These are phyloP conservation scores for Lycium barbarum DNA, from an alignment of 257 asterid species.

Conservation along the genomic window DNA sequence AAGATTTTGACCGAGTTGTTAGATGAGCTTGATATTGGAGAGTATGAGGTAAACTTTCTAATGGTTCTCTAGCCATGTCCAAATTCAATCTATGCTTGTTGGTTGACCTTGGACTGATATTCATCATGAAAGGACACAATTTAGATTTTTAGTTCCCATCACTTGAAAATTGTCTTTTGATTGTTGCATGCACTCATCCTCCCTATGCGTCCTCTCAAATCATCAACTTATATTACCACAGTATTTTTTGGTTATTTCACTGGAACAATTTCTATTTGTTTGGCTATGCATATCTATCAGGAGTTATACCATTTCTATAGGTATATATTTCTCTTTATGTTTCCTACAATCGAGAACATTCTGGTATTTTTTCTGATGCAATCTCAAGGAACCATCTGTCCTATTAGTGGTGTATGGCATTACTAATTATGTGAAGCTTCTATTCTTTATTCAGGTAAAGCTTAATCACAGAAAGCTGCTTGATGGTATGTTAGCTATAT, in stretches of 20 bases:
- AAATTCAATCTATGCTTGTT: not conserved
- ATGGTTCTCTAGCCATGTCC: not conserved
- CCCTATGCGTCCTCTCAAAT: not conserved
- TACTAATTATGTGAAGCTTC: constrained; percentile 7
- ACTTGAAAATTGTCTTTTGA: constrained; percentile 7
- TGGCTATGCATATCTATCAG: not conserved
- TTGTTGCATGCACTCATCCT: not conserved
- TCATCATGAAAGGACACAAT: constrained; percentile 15
- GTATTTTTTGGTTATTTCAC: not conserved
- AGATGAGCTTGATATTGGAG: constrained; percentile 86
- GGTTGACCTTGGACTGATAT: constrained; percentile 12
- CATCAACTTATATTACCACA: not conserved
- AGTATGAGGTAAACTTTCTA: constrained; percentile 68
- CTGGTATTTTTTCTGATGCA: constrained; percentile 7
- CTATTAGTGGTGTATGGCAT: constrained; percentile 3
- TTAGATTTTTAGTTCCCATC: not conserved
- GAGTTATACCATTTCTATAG: not conserved
- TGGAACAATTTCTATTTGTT: not conserved
- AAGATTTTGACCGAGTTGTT: constrained; percentile 85
- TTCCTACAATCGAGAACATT: constrained; percentile 13
- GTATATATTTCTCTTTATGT: not conserved
- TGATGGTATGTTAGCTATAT: constrained; percentile 92
- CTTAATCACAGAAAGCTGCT: constrained; percentile 87
- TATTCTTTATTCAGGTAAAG: constrained; percentile 66
- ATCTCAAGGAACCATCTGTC: constrained; percentile 1